These are phyloP conservation scores for Ambrosia artemisiifolia DNA, from an alignment of 129 eudicot species.

Conservation along the genomic window DNA sequence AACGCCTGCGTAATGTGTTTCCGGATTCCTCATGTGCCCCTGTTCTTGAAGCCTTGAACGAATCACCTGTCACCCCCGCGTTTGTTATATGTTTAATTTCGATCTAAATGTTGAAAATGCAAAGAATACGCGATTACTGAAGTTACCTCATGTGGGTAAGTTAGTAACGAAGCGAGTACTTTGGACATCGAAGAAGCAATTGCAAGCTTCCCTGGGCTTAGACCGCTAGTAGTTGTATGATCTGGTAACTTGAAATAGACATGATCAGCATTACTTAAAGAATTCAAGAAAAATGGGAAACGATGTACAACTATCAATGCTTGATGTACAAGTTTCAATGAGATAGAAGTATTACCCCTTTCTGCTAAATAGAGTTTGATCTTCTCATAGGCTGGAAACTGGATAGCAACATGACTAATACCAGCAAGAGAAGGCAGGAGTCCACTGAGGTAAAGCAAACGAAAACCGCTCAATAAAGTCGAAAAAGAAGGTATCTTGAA, in stretches of 20 bases:
- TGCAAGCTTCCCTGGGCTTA: conserved; percentile 71
- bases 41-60: conserved; percentile 96
- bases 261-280: conserved; percentile 37
- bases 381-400: conserved; percentile 90
- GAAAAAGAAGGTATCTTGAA: background rate
- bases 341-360: conserved; percentile 49
- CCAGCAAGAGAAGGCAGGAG: conserved; percentile 97
- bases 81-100: background rate
- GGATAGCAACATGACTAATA: conserved; percentile 92
- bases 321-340: background rate
- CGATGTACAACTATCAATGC: conserved; percentile 1
- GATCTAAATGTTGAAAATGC: background rate
- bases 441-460: conserved; percentile 50
- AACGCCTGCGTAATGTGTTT: conserved; percentile 64
- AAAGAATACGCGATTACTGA: background rate
- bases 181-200: conserved; percentile 85
- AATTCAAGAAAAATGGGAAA: background rate
- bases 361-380: conserved; percentile 72
- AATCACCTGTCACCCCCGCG: conserved; percentile 52
- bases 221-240: conserved; percentile 49
- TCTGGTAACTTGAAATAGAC: conserved; percentile 47
- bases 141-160: conserved; percentile 93
- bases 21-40: conserved; percentile 58
- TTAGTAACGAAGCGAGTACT: conserved; percentile 74
- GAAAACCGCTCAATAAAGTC: background rate